A percentile compares a stretch with the other conserved stretches of the same genome.
Evolutionary conservation across 495 filamentous ascomycete species (phyloP).

Genomic region (Friedmanniomyces endolithicus): DNA sequence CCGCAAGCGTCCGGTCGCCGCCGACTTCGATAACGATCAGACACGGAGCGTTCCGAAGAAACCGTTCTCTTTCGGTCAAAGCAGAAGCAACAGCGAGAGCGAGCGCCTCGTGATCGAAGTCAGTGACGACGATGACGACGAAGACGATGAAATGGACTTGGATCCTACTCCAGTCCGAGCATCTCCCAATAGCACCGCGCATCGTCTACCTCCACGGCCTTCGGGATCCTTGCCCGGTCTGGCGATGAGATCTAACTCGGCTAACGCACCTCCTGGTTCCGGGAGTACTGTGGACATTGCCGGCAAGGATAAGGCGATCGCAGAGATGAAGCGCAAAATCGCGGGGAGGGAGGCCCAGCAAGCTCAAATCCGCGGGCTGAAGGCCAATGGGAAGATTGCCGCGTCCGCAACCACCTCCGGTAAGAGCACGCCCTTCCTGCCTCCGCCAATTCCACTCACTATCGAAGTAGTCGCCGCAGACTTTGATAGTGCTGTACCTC

Average conservation of each 20-base stretch:
- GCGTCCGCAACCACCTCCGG: neutral
- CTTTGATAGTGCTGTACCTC: neutral
- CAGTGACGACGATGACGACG: conserved; percentile 50
- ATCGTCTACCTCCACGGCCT: neutral
- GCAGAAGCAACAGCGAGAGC: conserved; percentile 33
- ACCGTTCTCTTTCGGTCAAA: conserved; percentile 45
- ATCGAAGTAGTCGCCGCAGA: neutral
- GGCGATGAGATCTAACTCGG: neutral
- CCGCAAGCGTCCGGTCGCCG: conserved; percentile 68
- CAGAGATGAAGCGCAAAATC: conserved; percentile 9
- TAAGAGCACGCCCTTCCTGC: neutral
- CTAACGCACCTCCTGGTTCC: neutral
- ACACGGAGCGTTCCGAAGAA: conserved; percentile 33
- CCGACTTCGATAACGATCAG: conserved; percentile 64
- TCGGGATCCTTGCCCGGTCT: neutral
- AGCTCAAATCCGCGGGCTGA: conserved; percentile 2
- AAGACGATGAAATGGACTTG: conserved; percentile 29
- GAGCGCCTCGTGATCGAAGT: conserved; percentile 61
- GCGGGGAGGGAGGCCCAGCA: conserved; percentile 8
- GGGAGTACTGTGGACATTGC: neutral
- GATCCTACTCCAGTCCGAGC: conserved; percentile 26
- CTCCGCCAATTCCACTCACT: neutral
- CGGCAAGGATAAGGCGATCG: conserved; percentile 3
- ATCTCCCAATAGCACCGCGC: neutral
- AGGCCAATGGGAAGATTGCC: conserved; percentile 12